Base-by-base conservation (phyloP, 495 filamentous ascomycete genomes). In the Tetracladium marchalianum region DNA sequence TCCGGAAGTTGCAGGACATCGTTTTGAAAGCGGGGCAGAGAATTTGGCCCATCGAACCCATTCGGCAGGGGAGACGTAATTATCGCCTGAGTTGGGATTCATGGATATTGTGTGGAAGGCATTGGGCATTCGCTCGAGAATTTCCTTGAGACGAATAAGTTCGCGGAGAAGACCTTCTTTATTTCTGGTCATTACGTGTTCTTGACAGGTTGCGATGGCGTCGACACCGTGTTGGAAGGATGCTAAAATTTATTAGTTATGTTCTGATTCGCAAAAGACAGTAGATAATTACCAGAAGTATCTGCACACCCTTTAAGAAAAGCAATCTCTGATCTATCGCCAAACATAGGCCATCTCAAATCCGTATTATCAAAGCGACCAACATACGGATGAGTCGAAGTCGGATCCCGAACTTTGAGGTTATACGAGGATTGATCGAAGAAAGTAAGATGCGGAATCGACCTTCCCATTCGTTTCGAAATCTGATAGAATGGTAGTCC, bases 71-170 rank as follows among this genome's bases (percentile, higher is more conserved):
- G 59, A 61, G 5, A 58, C 58, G 40, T 61, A 65, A 16, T 61
- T 58, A 27, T 65, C 61, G 7, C 61, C 62, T 5, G 52, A 51
- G 31, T 49, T 54, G 10, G 62, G 62, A 51, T 65, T 65, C 19
- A 65, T 49, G 17, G 53, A 56, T 39, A 65, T 65, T 41, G 57
- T 59, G 46, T 65, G 62, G 36, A 65, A 63, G 31, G 58, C 58
- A 31, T 55, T 53, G 5, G 56, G 46, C 11, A 65, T 41, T 41
- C 61, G 55, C 22, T 65, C 58, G 22, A 65, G 44, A 12, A 63
- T 50, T 31, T 59, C 57, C 39, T 65, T 63, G 34, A 63, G 43
- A 24, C 46, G 39, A 17, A 65, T 48, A 13, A 63, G 42, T 16
- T 61, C 56, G 11, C 31, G 52, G n/a, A 63, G 34, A 11, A 65